Evolutionary conservation across 148 eudicot genomes (phyloP).

Genomic region (Rhododendron henanense): DNA sequence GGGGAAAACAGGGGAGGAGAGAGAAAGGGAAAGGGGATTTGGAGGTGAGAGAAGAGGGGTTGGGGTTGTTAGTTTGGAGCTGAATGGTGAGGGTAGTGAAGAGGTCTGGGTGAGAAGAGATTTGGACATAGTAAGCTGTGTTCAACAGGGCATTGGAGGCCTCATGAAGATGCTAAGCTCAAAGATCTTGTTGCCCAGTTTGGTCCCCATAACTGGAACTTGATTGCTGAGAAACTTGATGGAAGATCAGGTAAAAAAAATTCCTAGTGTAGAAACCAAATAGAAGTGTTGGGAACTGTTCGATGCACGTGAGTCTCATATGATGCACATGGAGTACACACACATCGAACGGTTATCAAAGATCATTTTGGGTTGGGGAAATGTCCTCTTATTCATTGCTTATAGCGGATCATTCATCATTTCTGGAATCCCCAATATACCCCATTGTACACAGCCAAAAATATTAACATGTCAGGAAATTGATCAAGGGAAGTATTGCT

Average conservation of each 20-base stretch:
- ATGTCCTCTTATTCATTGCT: no score
- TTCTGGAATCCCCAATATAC: no score
- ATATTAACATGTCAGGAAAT: no score
- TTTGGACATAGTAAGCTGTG: constrained; percentile 32
- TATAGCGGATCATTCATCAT: no score
- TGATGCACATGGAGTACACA: no score
- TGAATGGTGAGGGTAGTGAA: neutral
- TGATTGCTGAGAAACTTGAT: constrained; percentile 56
- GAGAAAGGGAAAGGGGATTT: neutral
- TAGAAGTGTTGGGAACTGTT: neutral
- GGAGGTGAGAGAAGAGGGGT: neutral
- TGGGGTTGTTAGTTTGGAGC: no score
- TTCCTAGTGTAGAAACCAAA: neutral
- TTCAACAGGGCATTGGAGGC: constrained; percentile 71
- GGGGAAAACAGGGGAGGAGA: neutral
- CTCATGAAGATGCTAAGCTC: constrained; percentile 65
- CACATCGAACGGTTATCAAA: no score
- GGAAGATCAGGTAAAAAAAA: constrained; percentile 51
- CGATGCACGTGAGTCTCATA: no score
- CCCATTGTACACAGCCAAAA: no score
- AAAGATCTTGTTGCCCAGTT: constrained; percentile 49
- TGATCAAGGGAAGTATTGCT: no score
- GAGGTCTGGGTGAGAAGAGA: constrained; percentile 6
- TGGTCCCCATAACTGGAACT: constrained; percentile 80
- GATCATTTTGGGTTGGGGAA: no score